Evolutionary conservation across 1,139 yeast species (phyloP).

Genomic region (Debaryomyces sp.): DNA sequence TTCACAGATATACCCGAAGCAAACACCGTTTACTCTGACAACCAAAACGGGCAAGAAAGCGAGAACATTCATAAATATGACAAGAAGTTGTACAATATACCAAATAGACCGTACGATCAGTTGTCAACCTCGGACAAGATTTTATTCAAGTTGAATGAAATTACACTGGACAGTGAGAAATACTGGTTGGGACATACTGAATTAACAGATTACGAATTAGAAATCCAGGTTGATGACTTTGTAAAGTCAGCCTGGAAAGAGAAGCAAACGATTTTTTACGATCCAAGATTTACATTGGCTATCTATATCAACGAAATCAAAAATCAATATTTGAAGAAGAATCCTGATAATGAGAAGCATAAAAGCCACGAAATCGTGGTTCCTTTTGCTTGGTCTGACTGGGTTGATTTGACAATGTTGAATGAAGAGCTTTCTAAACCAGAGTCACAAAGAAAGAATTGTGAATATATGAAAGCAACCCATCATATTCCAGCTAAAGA

Average conservation of each 20-base stretch:
- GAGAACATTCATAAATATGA: slow-evolving; percentile 4
- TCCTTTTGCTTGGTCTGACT: slow-evolving; percentile 33
- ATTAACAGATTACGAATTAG: slow-evolving; percentile 25
- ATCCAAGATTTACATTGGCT: slow-evolving; percentile 39
- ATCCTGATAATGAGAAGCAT: slow-evolving; percentile 17
- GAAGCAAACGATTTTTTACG: slow-evolving; percentile 27
- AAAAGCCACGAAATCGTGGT: slow-evolving; percentile 17
- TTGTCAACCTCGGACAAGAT: slow-evolving; percentile 22
- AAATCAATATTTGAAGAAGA: slow-evolving; percentile 16
- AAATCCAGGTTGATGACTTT: slow-evolving; percentile 25
- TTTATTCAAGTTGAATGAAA: slow-evolving; percentile 22
- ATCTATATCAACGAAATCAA: slow-evolving; percentile 31
- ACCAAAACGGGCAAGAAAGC: slow-evolving; percentile 9
- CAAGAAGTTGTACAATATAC: slow-evolving; percentile 16
- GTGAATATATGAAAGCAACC: slow-evolving; percentile 25
- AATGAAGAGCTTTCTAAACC: slow-evolving; percentile 16
- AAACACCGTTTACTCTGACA: slow-evolving; percentile 13
- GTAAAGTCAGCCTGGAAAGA: slow-evolving; percentile 18
- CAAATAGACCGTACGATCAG: slow-evolving; percentile 20
- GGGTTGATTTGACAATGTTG: slow-evolving; percentile 30
- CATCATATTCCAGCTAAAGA: slow-evolving; percentile 24
- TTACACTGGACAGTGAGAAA: slow-evolving; percentile 21
- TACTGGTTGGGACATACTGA: slow-evolving; percentile 35
- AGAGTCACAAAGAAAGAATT: slow-evolving; percentile 13
- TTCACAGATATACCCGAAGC: slow-evolving; percentile 24